These are phyloP conservation scores for Zymoseptoria tritici DNA, from an alignment of 2,329 filamentous ascomycete species.

Conservation along the genomic window DNA sequence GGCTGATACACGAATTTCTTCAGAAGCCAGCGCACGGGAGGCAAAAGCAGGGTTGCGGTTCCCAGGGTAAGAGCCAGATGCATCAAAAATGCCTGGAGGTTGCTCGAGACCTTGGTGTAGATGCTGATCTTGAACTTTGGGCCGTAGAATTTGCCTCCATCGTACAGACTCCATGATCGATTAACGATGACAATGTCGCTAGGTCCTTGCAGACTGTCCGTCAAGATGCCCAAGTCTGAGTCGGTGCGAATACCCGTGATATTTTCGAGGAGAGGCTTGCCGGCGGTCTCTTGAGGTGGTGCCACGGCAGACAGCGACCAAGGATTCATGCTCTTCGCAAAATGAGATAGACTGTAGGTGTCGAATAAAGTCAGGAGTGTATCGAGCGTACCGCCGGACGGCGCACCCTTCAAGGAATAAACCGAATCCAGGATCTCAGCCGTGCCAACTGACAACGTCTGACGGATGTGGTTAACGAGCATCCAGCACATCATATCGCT, in stretches of 20 bases:
- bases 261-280: constrained; percentile 31
- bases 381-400: constrained; percentile 54
- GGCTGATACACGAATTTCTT: constrained; percentile 43
- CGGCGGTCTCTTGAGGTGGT: constrained; percentile 26
- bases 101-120: constrained; percentile 47
- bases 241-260: constrained; percentile 48
- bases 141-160: constrained; percentile 48
- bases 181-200: constrained; percentile 53
- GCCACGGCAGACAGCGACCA: constrained; percentile 45
- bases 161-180: constrained; percentile 51
- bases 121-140: constrained; percentile 51
- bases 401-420: constrained; percentile 46
- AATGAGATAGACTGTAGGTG: constrained; percentile 39
- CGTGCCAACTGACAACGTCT: constrained; percentile 45
- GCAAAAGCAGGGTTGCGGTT: constrained; percentile 41
- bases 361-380: constrained; percentile 56
- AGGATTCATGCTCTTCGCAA: constrained; percentile 43
- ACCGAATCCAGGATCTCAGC: constrained; percentile 46
- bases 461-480: constrained; percentile 22
- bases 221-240: constrained; percentile 51
- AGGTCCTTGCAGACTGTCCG: constrained; percentile 45
- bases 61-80: constrained; percentile 43
- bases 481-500: constrained; percentile 50
- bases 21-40: constrained; percentile 47
- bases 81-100: constrained; percentile 41